Evolutionary conservation across 1,284 basidiomycete genomes (phyloP).

Genomic region (Puccinia novopanici): DNA sequence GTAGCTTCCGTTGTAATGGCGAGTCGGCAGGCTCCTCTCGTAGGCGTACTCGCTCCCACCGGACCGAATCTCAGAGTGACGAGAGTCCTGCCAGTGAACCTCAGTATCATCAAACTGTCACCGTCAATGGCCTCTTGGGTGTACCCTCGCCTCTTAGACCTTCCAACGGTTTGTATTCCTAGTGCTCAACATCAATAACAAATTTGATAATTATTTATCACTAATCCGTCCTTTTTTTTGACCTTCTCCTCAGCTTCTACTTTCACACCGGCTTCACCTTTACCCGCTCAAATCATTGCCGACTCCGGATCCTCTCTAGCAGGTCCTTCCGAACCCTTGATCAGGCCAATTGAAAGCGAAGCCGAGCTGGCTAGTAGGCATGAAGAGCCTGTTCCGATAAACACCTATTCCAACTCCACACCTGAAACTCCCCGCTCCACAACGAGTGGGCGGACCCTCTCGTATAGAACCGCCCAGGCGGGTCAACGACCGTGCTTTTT

Average conservation of each 20-base stretch:
- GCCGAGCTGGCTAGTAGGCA: neutral
- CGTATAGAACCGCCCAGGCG: too few relatives aligned
- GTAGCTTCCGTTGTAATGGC: neutral
- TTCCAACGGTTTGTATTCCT: conserved; percentile 2
- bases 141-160: neutral
- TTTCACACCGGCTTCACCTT: neutral
- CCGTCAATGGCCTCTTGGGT: conserved; percentile 5
- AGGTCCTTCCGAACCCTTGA: neutral
- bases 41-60: neutral
- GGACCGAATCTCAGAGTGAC: conserved; percentile 13
- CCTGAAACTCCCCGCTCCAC: neutral
- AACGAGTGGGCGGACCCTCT: neutral
- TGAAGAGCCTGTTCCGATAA: neutral
- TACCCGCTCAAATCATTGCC: neutral
- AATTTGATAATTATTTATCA: neutral
- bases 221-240: neutral
- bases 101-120: neutral
- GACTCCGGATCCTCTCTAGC: neutral
- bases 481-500: neutral
- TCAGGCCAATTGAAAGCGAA: neutral
- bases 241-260: too few relatives aligned
- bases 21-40: neutral
- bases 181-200: too few relatives aligned
- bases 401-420: neutral
- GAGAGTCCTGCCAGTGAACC: neutral